Evolutionary conservation across 352 stramenopile genomes (phyloP).

Genomic region (Phytophthora syringae): DNA sequence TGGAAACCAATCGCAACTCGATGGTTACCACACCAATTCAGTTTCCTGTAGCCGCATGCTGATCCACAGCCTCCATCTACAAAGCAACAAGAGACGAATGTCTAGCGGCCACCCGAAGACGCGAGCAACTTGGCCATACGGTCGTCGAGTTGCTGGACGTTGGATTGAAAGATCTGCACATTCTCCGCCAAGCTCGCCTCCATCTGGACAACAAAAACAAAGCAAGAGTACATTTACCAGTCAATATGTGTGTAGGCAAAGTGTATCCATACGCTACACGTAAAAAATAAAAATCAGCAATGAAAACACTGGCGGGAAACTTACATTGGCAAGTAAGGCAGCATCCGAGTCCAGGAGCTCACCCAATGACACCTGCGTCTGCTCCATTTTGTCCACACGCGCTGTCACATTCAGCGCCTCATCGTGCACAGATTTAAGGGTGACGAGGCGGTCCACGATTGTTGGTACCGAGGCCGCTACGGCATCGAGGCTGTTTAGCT

Average conservation of each 20-base stretch:
- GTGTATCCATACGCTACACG: too few species aligned
- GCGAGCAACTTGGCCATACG: slow-evolving; percentile 65
- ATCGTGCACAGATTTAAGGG: slow-evolving; percentile 78
- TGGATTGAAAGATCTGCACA: slow-evolving; percentile 77
- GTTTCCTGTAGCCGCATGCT: slow-evolving; percentile 26
- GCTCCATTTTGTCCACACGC: slow-evolving; percentile 70
- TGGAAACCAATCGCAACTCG: slow-evolving; percentile 46
- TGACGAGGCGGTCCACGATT: slow-evolving; percentile 76
- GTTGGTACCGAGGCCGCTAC: slow-evolving; percentile 63
- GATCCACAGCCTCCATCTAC: slow-evolving; percentile 12
- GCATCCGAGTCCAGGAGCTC: slow-evolving; percentile 73
- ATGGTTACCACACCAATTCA: slow-evolving; percentile 29
- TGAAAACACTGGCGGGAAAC: slow-evolving; percentile 14
- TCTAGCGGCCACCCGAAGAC: slow-evolving; percentile 23
- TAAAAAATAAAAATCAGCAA: slow-evolving; percentile 5
- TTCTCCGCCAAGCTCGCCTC: slow-evolving; percentile 78
- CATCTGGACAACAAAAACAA: slow-evolving; percentile 50
- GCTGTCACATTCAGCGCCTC: slow-evolving; percentile 54
- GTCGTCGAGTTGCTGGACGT: slow-evolving; percentile 78
- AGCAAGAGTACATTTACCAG: background rate
- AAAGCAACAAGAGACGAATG: slow-evolving; percentile 25
- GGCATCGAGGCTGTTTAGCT: slow-evolving; percentile 66
- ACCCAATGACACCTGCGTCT: slow-evolving; percentile 54
- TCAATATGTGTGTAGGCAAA: slow-evolving; percentile 5
- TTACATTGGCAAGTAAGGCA: slow-evolving; percentile 73